Conservation (phyloP, 1,284 basidiomycete species). For the Microbotryomycetes sp. region DNA sequence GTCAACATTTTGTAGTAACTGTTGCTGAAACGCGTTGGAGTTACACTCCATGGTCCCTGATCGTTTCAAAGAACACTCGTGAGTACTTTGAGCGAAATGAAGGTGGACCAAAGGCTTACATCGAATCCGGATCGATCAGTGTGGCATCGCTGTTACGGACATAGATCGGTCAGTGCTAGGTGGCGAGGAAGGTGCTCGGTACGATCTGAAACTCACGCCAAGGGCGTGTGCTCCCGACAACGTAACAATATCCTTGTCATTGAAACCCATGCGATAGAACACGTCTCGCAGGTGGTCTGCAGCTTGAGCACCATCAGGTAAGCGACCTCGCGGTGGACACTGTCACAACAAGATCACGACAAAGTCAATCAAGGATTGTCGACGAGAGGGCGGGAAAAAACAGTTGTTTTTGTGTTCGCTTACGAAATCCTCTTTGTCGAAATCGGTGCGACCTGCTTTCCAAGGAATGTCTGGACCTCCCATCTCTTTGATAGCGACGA, state of each 20-base stretch:
- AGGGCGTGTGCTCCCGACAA: conserved; percentile 52
- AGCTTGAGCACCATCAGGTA: conserved; percentile 83
- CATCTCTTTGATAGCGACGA: conserved; percentile 71
- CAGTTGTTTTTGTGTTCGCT: neutral
- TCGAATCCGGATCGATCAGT: conserved; percentile 48
- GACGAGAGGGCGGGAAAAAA: neutral
- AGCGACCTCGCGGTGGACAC: conserved; percentile 76
- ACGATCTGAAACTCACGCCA: conserved; percentile 37
- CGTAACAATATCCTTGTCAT: conserved; percentile 52
- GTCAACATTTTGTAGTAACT: conserved; percentile 46
- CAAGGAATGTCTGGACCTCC: conserved; percentile 75
- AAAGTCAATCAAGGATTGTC: neutral
- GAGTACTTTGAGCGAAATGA: too few species aligned
- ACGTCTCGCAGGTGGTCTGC: conserved; percentile 80
- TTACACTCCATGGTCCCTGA: conserved; percentile 44
- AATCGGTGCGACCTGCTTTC: conserved; percentile 77
- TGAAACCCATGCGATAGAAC: conserved; percentile 66
- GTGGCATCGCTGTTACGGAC: conserved; percentile 44
- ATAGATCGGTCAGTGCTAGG: conserved; percentile 28
- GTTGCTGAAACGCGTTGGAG: conserved; percentile 49
- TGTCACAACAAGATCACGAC: neutral
- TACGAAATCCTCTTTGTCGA: conserved; percentile 53
- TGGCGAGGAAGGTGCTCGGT: neutral
- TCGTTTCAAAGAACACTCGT: neutral
- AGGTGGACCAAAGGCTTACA: conserved; percentile 35